Base-by-base conservation (phyloP, 176 grass and related monocot species). In the Triticum timopheevii region DNA sequence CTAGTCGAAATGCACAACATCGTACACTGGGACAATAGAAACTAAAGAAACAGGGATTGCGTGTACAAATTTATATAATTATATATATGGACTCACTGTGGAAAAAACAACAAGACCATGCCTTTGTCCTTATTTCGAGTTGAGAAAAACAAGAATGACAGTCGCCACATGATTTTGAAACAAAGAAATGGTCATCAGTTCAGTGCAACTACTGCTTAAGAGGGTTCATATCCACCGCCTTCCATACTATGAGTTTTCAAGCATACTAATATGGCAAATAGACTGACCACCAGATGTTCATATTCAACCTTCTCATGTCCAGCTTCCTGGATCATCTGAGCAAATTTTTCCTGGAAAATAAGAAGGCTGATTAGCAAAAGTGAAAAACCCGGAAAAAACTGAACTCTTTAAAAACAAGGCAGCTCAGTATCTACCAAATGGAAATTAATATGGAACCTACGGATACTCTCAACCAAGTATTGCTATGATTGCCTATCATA, bases 381-480 rank as follows among this genome's bases (percentile, higher is more conserved):
- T 22, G 64, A 10, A 69, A 62, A 82, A 73, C 2, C 9, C 4
- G 8, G 3, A 36, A 52, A 25, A 39, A 28, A 50, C 8, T 16
- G 7, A 15, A 35, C 8, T 23, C 27, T 34, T 34, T 78, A 23
- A n/a, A 61, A 40, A 17, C 2, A 39, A 28, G 16, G 47, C 17
- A 44, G 0, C 2, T 69, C 22, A 49, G 15, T 22, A 62, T 19
- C 19, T 15, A 88, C 33, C 47, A 45, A 65, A 85, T 68, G 76
- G 10, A 92, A 95, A 24, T 80, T 83, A 13, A 45, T 59, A 85
- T 62, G 76, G 13, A 98, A 98, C 36, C 83, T 82, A 17, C 89
- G 87, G 50, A 98, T 87, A 80, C 93, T 93, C 89, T 98, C 95
- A 58, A 98, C 95, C 83, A 98, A 90, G 87, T 98, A 98, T 40